Percentiles rank a stretch among this genome's conserved stretches.
phyloP scores from a whole-genome alignment of 148 eudicot genomes.

The Spergularia marina region DNA sequence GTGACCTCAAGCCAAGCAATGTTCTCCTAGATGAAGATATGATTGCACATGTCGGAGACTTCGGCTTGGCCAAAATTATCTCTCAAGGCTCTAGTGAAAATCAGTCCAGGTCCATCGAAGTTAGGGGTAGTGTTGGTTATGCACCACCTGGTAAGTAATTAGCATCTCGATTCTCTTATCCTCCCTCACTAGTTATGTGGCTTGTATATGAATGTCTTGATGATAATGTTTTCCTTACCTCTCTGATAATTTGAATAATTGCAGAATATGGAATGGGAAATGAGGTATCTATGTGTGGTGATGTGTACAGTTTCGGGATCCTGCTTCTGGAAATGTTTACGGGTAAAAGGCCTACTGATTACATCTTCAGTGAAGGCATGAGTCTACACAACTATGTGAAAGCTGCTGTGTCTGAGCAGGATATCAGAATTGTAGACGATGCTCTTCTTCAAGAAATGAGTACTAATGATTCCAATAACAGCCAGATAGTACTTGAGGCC shows the following conservation, averaged over 20 bases:
- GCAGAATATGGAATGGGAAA: constrained; percentile 30
- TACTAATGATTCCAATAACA: neutral
- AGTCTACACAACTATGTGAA: constrained; percentile 19
- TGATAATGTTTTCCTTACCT: neutral
- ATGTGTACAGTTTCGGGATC: constrained; percentile 28
- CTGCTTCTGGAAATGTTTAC: constrained; percentile 23
- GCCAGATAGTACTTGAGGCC: neutral
- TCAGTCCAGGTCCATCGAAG: constrained; percentile 18
- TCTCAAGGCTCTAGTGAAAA: neutral
- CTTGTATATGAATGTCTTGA: neutral
- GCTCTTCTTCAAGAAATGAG: constrained; percentile 4
- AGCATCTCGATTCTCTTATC: neutral
- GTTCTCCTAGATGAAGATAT: constrained; percentile 33
- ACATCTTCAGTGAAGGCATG: constrained; percentile 8
- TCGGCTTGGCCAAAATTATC: constrained; percentile 38
- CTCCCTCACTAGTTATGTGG: no score
- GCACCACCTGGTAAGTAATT: constrained; percentile 14
- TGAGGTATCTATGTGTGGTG: constrained; percentile 20
- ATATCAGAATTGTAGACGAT: constrained; percentile 4
- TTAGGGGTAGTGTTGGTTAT: constrained; percentile 28
- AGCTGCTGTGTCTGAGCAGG: neutral
- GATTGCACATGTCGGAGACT: constrained; percentile 38
- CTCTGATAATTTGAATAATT: neutral
- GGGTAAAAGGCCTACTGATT: constrained; percentile 19
- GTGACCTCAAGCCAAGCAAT: constrained; percentile 43